Evolutionary conservation across 768 basidiomycete genomes (phyloP).

Genomic region (Dendrothele bispora): DNA sequence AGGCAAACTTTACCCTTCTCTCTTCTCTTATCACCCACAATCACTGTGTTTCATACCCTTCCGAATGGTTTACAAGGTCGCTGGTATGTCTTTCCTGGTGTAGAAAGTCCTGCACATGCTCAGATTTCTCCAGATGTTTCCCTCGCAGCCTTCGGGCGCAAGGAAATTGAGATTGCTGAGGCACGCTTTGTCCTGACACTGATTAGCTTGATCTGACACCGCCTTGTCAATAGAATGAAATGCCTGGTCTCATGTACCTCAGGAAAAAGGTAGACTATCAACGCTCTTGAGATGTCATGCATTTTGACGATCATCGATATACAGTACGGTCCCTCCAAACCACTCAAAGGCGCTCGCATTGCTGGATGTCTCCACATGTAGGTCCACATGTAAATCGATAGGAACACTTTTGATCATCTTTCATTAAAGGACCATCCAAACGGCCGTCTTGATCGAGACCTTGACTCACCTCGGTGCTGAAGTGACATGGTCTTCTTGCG

Average conservation of each 20-base stretch:
- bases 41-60: background rate
- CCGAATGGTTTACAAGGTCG: conserved; percentile 87
- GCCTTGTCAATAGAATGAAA: conserved; percentile 64
- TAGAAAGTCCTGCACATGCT: conserved; percentile 11
- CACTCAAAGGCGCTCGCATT: conserved; percentile 92
- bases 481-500: conserved; percentile 98
- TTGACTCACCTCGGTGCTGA: conserved; percentile 93
- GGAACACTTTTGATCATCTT: conserved; percentile 1
- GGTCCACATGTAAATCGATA: conserved; percentile 18
- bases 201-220: background rate
- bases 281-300: conserved; percentile 21
- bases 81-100: conserved; percentile 49
- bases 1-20: background rate
- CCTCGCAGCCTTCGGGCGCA: conserved; percentile 98
- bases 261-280: conserved; percentile 65
- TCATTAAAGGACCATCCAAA: conserved; percentile 89
- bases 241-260: conserved; percentile 95
- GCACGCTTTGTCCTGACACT: conserved; percentile 39
- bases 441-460: conserved; percentile 98
- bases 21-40: background rate
- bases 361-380: conserved; percentile 98
- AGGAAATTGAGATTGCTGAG: conserved; percentile 99
- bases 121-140: conserved; percentile 65
- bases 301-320: conserved; percentile 17
- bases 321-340: conserved; percentile 78